Evolutionary conservation across 306 rosid species (phyloP).

Genomic region (Cicer chorassanicum): DNA sequence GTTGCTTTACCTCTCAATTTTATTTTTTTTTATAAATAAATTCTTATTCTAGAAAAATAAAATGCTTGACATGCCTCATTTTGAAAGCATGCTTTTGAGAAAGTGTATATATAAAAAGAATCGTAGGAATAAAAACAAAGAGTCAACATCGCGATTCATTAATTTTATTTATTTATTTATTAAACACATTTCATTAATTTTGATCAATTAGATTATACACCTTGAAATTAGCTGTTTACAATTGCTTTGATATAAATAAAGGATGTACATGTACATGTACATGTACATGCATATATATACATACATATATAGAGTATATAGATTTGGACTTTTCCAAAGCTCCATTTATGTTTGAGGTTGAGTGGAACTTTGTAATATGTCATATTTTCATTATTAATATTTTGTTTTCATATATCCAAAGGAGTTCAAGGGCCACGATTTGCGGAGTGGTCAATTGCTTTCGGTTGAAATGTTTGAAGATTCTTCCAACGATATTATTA

Average conservation of each 20-base stretch:
- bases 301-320: not conserved
- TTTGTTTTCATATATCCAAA: constrained; percentile 4
- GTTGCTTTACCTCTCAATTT: constrained; percentile 7
- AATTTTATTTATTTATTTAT: too few species aligned
- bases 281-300: not conserved
- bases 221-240: not conserved
- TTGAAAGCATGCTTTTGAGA: constrained; percentile 42
- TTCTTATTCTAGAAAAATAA: not conserved
- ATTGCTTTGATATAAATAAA: constrained; percentile 28
- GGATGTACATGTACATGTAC: not conserved
- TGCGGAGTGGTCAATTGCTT: constrained; percentile 49
- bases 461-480: constrained; percentile 41
- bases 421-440: constrained; percentile 34
- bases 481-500: not conserved
- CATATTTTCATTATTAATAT: not conserved
- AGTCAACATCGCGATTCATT: constrained; percentile 25
- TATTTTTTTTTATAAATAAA: not conserved
- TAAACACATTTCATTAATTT: too few species aligned
- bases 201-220: not conserved
- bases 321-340: constrained; percentile 33
- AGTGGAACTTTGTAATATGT: constrained; percentile 10
- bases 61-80: constrained; percentile 22
- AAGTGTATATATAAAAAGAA: not conserved
- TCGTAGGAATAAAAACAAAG: not conserved
- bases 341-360: constrained; percentile 17